Conservation (phyloP, 805 yeast species). For the Danielozyma ontarioensis region DNA sequence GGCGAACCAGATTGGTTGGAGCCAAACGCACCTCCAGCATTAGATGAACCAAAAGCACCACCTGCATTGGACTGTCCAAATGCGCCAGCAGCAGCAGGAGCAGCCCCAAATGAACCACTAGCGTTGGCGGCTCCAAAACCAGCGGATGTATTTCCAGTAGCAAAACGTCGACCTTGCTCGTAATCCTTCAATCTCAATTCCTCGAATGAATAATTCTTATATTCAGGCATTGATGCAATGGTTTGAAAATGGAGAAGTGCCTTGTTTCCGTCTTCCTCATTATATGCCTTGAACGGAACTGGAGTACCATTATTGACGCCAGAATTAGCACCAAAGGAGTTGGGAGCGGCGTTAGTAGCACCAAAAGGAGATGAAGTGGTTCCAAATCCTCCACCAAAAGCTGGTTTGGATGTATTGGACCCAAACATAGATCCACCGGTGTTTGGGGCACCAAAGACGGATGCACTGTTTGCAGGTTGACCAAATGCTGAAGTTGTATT, state of each 20-base stretch:
- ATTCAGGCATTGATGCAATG: constrained; percentile 88
- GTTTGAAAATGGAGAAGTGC: constrained; percentile 60
- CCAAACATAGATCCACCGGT: constrained; percentile 8
- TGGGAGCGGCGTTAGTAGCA: constrained; percentile 16
- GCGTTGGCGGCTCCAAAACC: constrained; percentile 15
- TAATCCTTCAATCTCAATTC: constrained; percentile 90
- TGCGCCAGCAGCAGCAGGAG: too few species aligned
- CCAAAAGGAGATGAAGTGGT: constrained; percentile 14
- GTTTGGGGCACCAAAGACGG: constrained; percentile 10
- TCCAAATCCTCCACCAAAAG: constrained; percentile 15
- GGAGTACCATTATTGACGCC: constrained; percentile 62
- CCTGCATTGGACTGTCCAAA: background rate
- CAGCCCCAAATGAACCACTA: constrained; percentile 1
- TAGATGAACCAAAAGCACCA: constrained; percentile 1
- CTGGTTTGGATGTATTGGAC: constrained; percentile 8
- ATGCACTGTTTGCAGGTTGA: background rate
- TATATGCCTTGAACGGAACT: constrained; percentile 59
- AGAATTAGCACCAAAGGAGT: constrained; percentile 17
- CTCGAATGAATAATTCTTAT: constrained; percentile 73
- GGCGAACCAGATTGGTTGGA: constrained; percentile 8
- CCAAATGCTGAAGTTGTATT: constrained; percentile 1
- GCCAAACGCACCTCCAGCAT: constrained; percentile 23
- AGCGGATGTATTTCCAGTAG: constrained; percentile 27
- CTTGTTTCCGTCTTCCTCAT: constrained; percentile 67
- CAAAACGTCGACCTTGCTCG: constrained; percentile 61